A percentile compares a stretch with the other conserved stretches of the same genome.
Evolutionary conservation across 2,329 filamentous ascomycete species (phyloP).

Genomic region (Phaeosphaeria sp.): DNA sequence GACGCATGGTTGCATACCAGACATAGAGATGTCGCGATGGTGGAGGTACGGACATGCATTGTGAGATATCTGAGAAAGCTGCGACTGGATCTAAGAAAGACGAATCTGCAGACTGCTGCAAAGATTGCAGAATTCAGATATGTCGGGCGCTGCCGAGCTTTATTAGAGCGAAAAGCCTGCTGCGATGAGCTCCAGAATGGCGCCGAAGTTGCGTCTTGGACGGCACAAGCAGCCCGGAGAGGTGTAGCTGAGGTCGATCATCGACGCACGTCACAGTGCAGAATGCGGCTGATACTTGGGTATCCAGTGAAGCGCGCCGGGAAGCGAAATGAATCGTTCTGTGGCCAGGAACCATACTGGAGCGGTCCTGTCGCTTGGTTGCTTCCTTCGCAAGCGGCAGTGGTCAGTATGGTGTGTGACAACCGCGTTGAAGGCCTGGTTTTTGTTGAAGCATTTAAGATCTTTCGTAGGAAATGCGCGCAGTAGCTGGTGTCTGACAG

Average conservation of each 20-base stretch:
- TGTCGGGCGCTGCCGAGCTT: background rate
- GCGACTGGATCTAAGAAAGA: background rate
- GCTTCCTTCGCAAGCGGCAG: background rate
- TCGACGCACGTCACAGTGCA: slow-evolving; percentile 2
- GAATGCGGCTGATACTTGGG: background rate
- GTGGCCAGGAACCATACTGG: background rate
- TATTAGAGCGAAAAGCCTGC: background rate
- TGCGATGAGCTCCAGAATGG: slow-evolving; percentile 1
- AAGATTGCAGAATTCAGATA: background rate
- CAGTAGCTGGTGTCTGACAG: no score
- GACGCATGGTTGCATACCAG: slow-evolving; percentile 25
- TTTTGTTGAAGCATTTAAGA: no score
- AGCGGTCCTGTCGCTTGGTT: background rate
- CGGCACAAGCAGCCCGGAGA: background rate
- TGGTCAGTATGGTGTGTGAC: background rate
- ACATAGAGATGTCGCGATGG: slow-evolving; percentile 27
- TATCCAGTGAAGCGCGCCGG: background rate
- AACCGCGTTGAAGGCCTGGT: background rate
- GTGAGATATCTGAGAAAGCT: background rate
- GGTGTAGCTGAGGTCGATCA: background rate
- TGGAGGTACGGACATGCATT: slow-evolving; percentile 6
- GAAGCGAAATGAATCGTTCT: background rate
- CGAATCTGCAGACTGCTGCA: background rate
- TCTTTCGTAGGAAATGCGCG: no score
- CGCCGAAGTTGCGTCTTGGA: slow-evolving; percentile 2